These are phyloP conservation scores for Barnettozyma salicaria DNA, from an alignment of 805 yeast genomes.

Conservation along the genomic window DNA sequence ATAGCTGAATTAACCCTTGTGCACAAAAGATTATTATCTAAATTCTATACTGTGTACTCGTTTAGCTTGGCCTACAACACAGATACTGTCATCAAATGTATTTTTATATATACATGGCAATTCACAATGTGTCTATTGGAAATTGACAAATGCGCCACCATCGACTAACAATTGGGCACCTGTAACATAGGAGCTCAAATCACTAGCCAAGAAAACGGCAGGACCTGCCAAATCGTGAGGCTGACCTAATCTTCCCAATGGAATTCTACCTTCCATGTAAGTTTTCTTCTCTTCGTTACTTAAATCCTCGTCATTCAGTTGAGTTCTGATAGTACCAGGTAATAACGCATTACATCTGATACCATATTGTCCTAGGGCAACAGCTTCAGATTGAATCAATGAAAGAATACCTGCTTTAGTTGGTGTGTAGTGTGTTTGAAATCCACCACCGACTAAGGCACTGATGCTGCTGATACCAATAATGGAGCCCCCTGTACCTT, in stretches of 20 bases:
- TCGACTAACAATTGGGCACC: slow-evolving; percentile 41
- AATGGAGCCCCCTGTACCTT: slow-evolving; percentile 43
- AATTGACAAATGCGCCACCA: slow-evolving; percentile 41
- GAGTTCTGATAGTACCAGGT: slow-evolving; percentile 40
- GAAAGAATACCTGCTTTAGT: slow-evolving; percentile 42
- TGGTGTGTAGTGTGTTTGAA: slow-evolving; percentile 42
- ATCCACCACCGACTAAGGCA: slow-evolving; percentile 41
- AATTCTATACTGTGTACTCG: background rate
- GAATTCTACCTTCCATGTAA: slow-evolving; percentile 37
- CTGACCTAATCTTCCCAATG: slow-evolving; percentile 34
- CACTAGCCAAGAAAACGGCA: slow-evolving; percentile 36
- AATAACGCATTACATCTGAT: slow-evolving; percentile 41
- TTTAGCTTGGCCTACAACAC: background rate
- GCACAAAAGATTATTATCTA: no score
- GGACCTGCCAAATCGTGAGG: slow-evolving; percentile 38
- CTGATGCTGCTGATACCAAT: slow-evolving; percentile 39
- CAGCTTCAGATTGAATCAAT: slow-evolving; percentile 39
- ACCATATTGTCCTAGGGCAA: slow-evolving; percentile 38
- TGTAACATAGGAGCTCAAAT: slow-evolving; percentile 31
- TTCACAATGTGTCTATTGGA: slow-evolving; percentile 33
- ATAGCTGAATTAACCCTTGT: no score
- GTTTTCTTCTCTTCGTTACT: slow-evolving; percentile 30
- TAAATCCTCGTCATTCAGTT: slow-evolving; percentile 38
- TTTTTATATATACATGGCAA: no score
- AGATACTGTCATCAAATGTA: no score